Evolutionary conservation across 1,284 basidiomycete species (phyloP), one percentile per base, ranked within the genome.

Genomic region (Ceratobasidium theobromae): DNA sequence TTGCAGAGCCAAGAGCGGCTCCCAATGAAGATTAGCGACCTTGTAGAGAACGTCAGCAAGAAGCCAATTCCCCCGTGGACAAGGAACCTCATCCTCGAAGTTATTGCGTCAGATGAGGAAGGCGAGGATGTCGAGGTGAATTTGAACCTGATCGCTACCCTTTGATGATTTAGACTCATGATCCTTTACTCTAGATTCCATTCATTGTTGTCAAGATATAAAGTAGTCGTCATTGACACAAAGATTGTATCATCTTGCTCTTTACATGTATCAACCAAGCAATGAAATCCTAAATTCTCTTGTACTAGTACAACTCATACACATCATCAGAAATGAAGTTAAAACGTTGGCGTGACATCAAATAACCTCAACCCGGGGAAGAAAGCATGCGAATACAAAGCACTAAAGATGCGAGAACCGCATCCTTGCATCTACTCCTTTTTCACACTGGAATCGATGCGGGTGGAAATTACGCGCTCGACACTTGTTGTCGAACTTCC

Each of bases 21-120:
- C 69, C 84, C 84, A 9, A 91, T 97, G 91, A 89, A 84, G 73
- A 94, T 99, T 79, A 91, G 87, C 76, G 87, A 89, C 71, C 82
- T 99, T 38, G 93, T 98, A 16, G 95, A 98, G 77, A 84, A 85
- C 67, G 95, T 99, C 53, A 93, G 91, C 81, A 97, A 93, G 85
- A 97, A 95, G 79, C 84, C 91, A 1, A 84, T 98, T 68, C 87
- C 87, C 14, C 82, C 88, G 14, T 86, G 91, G 74, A 82, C 83
- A 69, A 93, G 87, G 75, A 89, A 93, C 73, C 81, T 97, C 58
- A 82, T 96, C 60, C 90, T 96, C 16, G 97, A 99, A 79, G 87
- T 98, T 65, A 97, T 99, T 93, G 89, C 89, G 35, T 86, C 86
- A 69, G 94, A 98, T 73, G 90, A 91, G 73, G 85, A 91, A 30